Evolutionary conservation across 257 asterid species (phyloP), one percentile per base, ranked within the genome.

Genomic region (Mitragyna speciosa): DNA sequence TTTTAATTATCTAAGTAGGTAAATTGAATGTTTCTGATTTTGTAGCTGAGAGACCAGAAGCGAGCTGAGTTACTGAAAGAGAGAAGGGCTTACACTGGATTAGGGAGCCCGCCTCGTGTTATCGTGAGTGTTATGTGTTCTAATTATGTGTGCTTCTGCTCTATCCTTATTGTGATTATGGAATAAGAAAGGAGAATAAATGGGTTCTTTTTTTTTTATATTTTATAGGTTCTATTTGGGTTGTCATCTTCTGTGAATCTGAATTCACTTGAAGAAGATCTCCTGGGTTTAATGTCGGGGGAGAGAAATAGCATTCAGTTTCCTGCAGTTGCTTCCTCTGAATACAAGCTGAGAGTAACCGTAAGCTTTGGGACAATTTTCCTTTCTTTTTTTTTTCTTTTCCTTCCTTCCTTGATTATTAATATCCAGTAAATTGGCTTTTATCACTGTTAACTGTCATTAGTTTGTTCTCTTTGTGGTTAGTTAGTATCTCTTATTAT

Each of bases 341-440:
- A 92, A 85, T 91, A 88, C 91, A 92, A 89, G 85, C 75, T 96
- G 81, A 91, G 99, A 89, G 92, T 92, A 49, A 92, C 98, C 61
- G 99, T 96, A 87, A 66, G 91, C 73, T 82, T 56, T 61, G 22
- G 22, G 59, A 24, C 41, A 9, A 22, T 16, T 12, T 36, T 19
- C 17, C 20, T 52, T 43, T 22, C 17, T 24, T 69, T 43, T 28
- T 56, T 73, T 73, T n/a, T n/a, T n/a, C n/a, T n/a, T n/a, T n/a
- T n/a, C n/a, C n/a, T n/a, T n/a, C n/a, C 41, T 4, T 36, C 41
- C 24, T 56, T 31, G 45, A 6, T 65, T 65, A 65, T 20, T 56
- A 10, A 26, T 12, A 51, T 31, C 36, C 26, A 41, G 4, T 28
- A 28, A 71, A 33, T 63, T 70, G 43, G 39, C 63, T 56, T 17